Percentiles rank a stretch among this genome's conserved stretches.
phyloP scores from a whole-genome alignment of 1,284 basidiomycete species.

The Fomitopsis palustris region DNA sequence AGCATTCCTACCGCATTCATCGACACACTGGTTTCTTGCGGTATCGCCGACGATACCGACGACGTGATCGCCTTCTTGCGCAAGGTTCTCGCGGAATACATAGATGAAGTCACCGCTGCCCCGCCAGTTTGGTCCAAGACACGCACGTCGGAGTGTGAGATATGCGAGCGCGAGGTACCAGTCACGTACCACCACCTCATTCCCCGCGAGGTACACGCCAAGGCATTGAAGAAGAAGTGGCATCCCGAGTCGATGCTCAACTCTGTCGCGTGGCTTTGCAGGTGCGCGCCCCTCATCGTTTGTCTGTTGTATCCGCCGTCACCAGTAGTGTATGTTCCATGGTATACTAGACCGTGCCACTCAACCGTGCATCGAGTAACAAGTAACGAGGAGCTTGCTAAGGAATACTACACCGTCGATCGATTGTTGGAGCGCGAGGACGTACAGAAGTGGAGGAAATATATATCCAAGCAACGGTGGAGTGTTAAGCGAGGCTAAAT shows the following conservation, averaged over 20 bases:
- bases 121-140: slow-evolving; percentile 51
- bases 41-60: slow-evolving; percentile 37
- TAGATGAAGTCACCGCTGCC: slow-evolving; percentile 36
- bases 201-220: slow-evolving; percentile 47
- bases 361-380: slow-evolving; percentile 47
- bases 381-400: slow-evolving; percentile 47
- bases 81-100: slow-evolving; percentile 38
- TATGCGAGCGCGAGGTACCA: slow-evolving; percentile 49
- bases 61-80: slow-evolving; percentile 36
- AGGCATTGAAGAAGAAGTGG: slow-evolving; percentile 52
- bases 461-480: slow-evolving; percentile 48
- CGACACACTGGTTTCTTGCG: slow-evolving; percentile 49
- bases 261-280: slow-evolving; percentile 56
- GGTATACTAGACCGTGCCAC: slow-evolving; percentile 40
- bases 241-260: slow-evolving; percentile 47
- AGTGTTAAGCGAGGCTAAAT: neutral
- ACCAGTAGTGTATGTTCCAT: neutral
- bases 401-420: slow-evolving; percentile 44
- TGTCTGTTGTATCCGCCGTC: neutral
- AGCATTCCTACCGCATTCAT: slow-evolving; percentile 30
- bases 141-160: slow-evolving; percentile 49
- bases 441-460: slow-evolving; percentile 49
- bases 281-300: slow-evolving; percentile 22
- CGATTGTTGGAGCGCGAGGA: slow-evolving; percentile 48
- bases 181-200: slow-evolving; percentile 60